These are phyloP conservation scores for Cytospora piceicola DNA, from an alignment of 2,329 filamentous ascomycete species.

Conservation along the genomic window DNA sequence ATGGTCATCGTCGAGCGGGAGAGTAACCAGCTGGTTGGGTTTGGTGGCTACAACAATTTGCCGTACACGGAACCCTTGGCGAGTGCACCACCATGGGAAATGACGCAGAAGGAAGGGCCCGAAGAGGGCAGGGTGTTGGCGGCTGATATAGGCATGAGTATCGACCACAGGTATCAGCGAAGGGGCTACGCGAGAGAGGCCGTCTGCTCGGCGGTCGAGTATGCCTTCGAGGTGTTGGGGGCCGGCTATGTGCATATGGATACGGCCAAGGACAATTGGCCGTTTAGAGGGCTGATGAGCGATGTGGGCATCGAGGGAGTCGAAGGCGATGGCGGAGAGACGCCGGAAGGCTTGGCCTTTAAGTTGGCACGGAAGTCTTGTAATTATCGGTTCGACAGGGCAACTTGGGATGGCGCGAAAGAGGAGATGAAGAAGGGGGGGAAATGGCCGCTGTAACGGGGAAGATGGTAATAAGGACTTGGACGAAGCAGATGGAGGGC, in stretches of 20 bases:
- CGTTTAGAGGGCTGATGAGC: conserved; percentile 29
- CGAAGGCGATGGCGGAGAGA: conserved; percentile 20
- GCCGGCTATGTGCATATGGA: conserved; percentile 32
- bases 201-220: conserved; percentile 33
- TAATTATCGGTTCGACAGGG: conserved; percentile 22
- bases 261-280: conserved; percentile 31
- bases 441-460: conserved; percentile 27
- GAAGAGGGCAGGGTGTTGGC: conserved; percentile 1
- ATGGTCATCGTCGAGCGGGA: conserved; percentile 30
- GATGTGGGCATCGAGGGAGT: conserved; percentile 21
- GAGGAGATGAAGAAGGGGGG: conserved; percentile 23
- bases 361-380: conserved; percentile 17
- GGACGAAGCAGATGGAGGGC: too few relatives aligned
- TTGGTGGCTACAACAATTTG: conserved; percentile 33
- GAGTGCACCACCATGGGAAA: background rate
- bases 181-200: conserved; percentile 34
- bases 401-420: conserved; percentile 31
- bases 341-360: conserved; percentile 12
- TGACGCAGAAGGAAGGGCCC: conserved; percentile 6
- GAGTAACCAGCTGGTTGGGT: conserved; percentile 29
- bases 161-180: conserved; percentile 33
- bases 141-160: conserved; percentile 32
- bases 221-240: conserved; percentile 32
- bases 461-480: too few relatives aligned
- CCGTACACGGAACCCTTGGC: conserved; percentile 23